Base-by-base conservation (phyloP, 2,329 filamentous ascomycete genomes). In the Colletotrichum echinochloae region DNA sequence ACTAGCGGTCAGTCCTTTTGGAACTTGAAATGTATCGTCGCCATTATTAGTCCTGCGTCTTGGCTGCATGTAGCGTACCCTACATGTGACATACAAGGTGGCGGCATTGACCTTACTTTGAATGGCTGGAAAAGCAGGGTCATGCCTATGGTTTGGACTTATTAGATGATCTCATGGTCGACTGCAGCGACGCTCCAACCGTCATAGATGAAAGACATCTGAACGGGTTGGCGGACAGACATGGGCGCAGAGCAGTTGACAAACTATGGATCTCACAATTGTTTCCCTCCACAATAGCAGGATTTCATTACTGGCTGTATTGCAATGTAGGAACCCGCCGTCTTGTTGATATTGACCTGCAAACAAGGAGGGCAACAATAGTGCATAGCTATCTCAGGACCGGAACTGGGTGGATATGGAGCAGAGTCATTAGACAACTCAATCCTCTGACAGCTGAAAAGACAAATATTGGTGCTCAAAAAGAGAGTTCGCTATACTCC, bases 171-270 rank as follows among this genome's bases (percentile, higher is more conserved):
- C 48, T 39, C 56, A 66, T 44, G 20, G 12, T 37, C 35, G 26
- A 41, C 55, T 23, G 20, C 26, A 41, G 28, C 33, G 56, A 23
- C 2, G 39, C 30, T 49, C 62, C 30, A 41, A 49, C 56, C 55
- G 56, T 60, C 56, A 26, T 49, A 66, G 63, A 48, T 66, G 26
- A 41, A 60, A 39, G 48, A 48, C 28, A n/a, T 12, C 39, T 14
- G 39, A 9, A 28, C 5, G 14, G 33, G 1, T 46, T 30, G 28
- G n/a, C 26, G 41, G n/a, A 26, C 16, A 14, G 41, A n/a, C 20
- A 44, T 28, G 30, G 33, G 46, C 14, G 28, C 20, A 41, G 46
- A 20, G 28, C 20, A 41, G 46, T 23, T 18, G 18, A 30, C 14
- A 14, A 48, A 48, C 35, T 23, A 35, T 16, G 23, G 41, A 28